Evolutionary conservation across 1,139 yeast genomes (phyloP).

Genomic region (Blastobotrys niveus): DNA sequence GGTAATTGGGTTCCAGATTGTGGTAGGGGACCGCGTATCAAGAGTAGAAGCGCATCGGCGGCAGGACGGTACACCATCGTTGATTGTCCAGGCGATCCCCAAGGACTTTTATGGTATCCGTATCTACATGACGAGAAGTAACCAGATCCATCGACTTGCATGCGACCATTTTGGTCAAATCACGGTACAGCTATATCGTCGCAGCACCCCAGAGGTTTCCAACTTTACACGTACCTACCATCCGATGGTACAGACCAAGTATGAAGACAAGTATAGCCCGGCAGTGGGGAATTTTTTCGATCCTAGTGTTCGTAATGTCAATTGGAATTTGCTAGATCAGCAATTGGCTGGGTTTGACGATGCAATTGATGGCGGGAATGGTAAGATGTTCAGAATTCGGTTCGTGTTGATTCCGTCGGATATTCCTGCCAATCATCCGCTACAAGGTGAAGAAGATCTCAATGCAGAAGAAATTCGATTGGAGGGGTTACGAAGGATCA

Average conservation of each 20-base stretch:
- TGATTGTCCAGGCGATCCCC: constrained; percentile 38
- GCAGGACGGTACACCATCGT: constrained; percentile 49
- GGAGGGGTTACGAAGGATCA: constrained; percentile 76
- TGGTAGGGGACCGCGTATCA: constrained; percentile 62
- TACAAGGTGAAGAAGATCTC: constrained; percentile 7
- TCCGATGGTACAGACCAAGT: constrained; percentile 70
- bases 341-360: constrained; percentile 85
- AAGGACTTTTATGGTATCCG: constrained; percentile 50
- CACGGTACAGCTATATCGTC: constrained; percentile 66
- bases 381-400: constrained; percentile 60
- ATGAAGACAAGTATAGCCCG: constrained; percentile 60
- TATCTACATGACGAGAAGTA: constrained; percentile 68
- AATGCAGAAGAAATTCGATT: constrained; percentile 73
- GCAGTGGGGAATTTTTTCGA: constrained; percentile 54
- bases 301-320: constrained; percentile 50
- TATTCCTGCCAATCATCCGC: constrained; percentile 42
- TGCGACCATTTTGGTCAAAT: constrained; percentile 65
- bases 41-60: constrained; percentile 58
- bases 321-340: constrained; percentile 93
- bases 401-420: constrained; percentile 75
- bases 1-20: constrained; percentile 84
- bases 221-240: constrained; percentile 33
- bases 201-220: constrained; percentile 27
- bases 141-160: constrained; percentile 77
- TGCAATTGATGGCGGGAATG: constrained; percentile 41